Percentiles rank a stretch among this genome's conserved stretches.
phyloP scores from a whole-genome alignment of 2,329 filamentous ascomycete genomes.

The Xylariaceae sp. region DNA sequence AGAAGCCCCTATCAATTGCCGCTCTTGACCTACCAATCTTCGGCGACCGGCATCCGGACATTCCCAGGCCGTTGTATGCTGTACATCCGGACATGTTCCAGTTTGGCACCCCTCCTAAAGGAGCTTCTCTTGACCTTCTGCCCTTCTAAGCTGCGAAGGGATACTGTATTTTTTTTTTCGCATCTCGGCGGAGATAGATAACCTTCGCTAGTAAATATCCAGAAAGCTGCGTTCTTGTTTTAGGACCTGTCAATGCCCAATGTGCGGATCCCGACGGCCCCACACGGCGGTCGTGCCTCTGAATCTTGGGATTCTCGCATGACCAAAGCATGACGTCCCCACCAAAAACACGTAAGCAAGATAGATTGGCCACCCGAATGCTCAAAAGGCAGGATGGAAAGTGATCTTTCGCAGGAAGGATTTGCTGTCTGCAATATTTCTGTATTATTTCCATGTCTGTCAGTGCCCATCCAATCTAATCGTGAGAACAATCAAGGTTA shows the following conservation, averaged over 20 bases:
- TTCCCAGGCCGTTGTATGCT: neutral
- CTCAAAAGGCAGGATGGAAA: neutral
- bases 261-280: constrained; percentile 8
- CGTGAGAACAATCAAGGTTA: no score
- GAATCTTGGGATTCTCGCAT: neutral
- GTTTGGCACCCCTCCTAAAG: neutral
- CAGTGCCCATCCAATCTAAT: no score
- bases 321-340: constrained; percentile 2
- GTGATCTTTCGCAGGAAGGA: neutral
- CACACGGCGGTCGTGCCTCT: constrained; percentile 9
- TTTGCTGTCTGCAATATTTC: no score
- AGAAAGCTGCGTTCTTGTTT: neutral
- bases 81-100: no score
- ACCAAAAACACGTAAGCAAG: constrained; percentile 18
- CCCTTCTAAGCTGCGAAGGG: no score
- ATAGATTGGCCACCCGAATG: constrained; percentile 8
- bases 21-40: constrained; percentile 3
- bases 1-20: no score
- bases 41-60: constrained; percentile 4
- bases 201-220: no score
- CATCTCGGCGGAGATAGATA: no score
- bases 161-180: no score
- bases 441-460: no score
- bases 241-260: constrained; percentile 8
- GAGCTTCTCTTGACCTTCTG: neutral